Base-by-base conservation (phyloP, 2,329 filamentous ascomycete species). In the Colletotrichum neosansevieriae region DNA sequence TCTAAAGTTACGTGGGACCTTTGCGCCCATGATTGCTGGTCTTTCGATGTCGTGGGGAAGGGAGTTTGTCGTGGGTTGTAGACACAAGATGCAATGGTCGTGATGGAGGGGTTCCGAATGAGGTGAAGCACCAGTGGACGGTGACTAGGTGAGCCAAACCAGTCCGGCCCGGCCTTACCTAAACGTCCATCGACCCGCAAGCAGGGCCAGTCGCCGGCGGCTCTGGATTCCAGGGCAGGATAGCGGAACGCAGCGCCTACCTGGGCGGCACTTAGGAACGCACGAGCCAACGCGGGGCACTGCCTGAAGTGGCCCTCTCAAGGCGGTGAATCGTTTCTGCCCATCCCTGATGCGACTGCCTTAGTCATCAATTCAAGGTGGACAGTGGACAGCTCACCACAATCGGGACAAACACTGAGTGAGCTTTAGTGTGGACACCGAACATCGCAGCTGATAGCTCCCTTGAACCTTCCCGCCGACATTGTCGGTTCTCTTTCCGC, bases 1-100 rank as follows among this genome's bases (percentile, higher is more conserved):
- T 77, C 95, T 91, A 80, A 99, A 99, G 84, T 98, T 98, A 79
- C 96, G 89, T 70, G 96, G 96, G 66, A 99, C 89, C 81, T 97
- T 83, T 73, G 81, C 81, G 45, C 75, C 71, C 78, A 81, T 82
- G 49, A 42, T 74, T 58, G n/a, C 13, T 51, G 32, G 49, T 64
- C 34, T 49, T 56, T 21, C 32, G 32, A 38, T 49, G 32, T 50
- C n/a, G n/a, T 42, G 19, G 19, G 15, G 36, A 36, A 42, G 45
- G 61, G n/a, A 24, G 24, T 19, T 34, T 32, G 47, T 47, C n/a
- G 54, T 67, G 29, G 61, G 54, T 51, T 36, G 50, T n/a, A 45
- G 24, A 21, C 34, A 13, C 24, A 40, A 38, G 38, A 9, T 62
- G n/a, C 29, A 15, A 57, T 63, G 34, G 50, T 62, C 62, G 38